Evolutionary conservation across 225 moss, liverwort and hornwort species (phyloP).

Genomic region (Straminergon stramineum): DNA sequence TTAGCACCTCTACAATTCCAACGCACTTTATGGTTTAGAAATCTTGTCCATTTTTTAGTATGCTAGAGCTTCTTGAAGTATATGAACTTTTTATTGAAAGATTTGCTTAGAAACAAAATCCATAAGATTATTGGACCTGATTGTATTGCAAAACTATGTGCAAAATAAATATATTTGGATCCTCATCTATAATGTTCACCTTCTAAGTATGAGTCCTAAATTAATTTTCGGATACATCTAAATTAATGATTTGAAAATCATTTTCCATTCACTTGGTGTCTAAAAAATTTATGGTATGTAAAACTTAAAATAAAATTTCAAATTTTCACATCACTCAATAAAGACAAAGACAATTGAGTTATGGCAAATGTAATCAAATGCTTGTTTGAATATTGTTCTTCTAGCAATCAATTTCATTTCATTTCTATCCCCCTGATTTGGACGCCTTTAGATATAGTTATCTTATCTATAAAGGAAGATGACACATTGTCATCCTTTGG

Average conservation of each 20-base stretch:
- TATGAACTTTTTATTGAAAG: neutral
- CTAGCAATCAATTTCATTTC: neutral
- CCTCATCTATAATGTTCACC: neutral
- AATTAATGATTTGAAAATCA: neutral
- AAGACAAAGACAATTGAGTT: neutral
- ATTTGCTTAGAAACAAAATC: rapidly evolving
- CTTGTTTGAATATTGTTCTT: neutral
- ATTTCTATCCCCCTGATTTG: rapidly evolving
- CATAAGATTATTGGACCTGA: rapidly evolving
- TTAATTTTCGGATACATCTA: neutral
- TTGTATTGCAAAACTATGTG: neutral
- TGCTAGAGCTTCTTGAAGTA: neutral
- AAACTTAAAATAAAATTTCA: neutral
- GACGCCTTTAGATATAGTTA: neutral
- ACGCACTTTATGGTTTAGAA: rapidly evolving
- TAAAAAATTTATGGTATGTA: rapidly evolving
- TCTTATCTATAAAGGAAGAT: neutral
- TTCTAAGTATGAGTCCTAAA: no score
- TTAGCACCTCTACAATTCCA: no score
- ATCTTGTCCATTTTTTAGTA: neutral
- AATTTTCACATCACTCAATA: neutral
- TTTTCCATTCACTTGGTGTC: neutral
- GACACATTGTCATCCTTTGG: neutral
- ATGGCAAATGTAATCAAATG: neutral
- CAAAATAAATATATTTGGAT: neutral